Evolutionary conservation across 495 filamentous ascomycete species (phyloP).

Genomic region (Geopyxis carbonaria): DNA sequence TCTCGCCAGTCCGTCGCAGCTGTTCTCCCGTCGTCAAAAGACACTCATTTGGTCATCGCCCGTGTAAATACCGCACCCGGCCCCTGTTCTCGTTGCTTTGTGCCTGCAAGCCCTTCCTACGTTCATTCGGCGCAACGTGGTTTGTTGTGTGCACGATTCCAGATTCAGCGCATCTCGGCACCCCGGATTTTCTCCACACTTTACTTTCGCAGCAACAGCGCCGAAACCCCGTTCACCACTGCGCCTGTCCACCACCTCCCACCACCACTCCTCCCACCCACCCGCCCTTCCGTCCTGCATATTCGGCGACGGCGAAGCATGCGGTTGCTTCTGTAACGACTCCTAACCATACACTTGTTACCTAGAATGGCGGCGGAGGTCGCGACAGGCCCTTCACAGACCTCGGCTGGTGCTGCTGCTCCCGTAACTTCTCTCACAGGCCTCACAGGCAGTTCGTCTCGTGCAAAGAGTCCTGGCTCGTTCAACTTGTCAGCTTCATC

Average conservation of each 20-base stretch:
- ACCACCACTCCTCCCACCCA: not conserved
- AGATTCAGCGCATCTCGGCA: slow-evolving; percentile 6
- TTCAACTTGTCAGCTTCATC: slow-evolving; percentile 20
- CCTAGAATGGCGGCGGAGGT: slow-evolving; percentile 23
- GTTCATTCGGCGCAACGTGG: no score
- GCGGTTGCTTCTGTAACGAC: not conserved
- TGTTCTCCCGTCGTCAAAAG: no score
- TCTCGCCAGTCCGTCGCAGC: no score
- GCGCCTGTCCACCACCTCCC: not conserved
- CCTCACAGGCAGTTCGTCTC: slow-evolving; percentile 22
- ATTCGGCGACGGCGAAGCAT: slow-evolving; percentile 1
- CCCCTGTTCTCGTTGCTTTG: no score
- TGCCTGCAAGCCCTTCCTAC: no score
- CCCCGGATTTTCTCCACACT: slow-evolving; percentile 3
- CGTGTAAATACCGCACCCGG: no score
- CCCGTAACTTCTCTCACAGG: no score
- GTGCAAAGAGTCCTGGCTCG: slow-evolving; percentile 23
- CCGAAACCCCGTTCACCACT: not conserved
- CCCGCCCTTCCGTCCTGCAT: not conserved
- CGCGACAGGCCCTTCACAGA: slow-evolving; percentile 25
- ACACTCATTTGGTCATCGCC: no score
- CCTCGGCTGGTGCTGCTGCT: slow-evolving; percentile 23
- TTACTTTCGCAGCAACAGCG: not conserved
- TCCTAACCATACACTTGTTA: not conserved
- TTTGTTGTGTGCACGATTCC: not conserved